Evolutionary conservation across 768 basidiomycete species (phyloP).

Genomic region (Leucogyrophana mollusca): DNA sequence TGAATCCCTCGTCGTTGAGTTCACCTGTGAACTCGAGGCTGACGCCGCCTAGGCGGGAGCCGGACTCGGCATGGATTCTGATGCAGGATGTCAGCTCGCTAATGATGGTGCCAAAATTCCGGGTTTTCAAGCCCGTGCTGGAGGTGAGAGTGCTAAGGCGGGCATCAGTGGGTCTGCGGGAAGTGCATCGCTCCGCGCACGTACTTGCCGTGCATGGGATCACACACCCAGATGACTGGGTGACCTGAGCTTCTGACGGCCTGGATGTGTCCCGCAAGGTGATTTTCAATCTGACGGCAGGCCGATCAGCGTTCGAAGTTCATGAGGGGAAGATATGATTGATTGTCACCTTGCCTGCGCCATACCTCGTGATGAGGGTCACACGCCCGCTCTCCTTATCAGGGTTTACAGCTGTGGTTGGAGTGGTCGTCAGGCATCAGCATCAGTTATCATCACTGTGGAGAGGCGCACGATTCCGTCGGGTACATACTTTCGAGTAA

Average conservation of each 20-base stretch:
- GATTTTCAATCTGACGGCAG: slow-evolving; percentile 59
- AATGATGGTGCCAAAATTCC: slow-evolving; percentile 87
- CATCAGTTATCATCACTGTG: not conserved
- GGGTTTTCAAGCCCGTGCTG: slow-evolving; percentile 79
- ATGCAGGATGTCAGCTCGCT: slow-evolving; percentile 82
- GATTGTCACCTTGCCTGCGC: slow-evolving; percentile 66
- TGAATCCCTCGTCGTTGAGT: slow-evolving; percentile 85
- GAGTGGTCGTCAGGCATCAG: not conserved
- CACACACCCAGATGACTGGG: slow-evolving; percentile 92
- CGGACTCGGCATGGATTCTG: slow-evolving; percentile 69
- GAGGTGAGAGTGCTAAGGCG: slow-evolving; percentile 76
- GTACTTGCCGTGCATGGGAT: slow-evolving; percentile 99
- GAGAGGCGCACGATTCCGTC: not conserved
- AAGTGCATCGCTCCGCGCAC: slow-evolving; percentile 27
- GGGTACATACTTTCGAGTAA: slow-evolving; percentile 73
- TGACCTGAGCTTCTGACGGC: slow-evolving; percentile 80
- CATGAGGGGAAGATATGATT: not conserved
- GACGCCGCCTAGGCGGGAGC: slow-evolving; percentile 79
- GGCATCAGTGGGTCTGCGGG: not conserved
- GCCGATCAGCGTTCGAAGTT: not conserved
- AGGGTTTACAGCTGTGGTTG: slow-evolving; percentile 76
- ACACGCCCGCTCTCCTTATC: slow-evolving; percentile 79
- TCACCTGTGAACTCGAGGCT: slow-evolving; percentile 94
- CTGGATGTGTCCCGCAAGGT: slow-evolving; percentile 77
- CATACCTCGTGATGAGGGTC: slow-evolving; percentile 92